A percentile compares a stretch with the other conserved stretches of the same genome.
Conservation (phyloP, 1,139 yeast species). For the Saccharomycopsis phalli region DNA sequence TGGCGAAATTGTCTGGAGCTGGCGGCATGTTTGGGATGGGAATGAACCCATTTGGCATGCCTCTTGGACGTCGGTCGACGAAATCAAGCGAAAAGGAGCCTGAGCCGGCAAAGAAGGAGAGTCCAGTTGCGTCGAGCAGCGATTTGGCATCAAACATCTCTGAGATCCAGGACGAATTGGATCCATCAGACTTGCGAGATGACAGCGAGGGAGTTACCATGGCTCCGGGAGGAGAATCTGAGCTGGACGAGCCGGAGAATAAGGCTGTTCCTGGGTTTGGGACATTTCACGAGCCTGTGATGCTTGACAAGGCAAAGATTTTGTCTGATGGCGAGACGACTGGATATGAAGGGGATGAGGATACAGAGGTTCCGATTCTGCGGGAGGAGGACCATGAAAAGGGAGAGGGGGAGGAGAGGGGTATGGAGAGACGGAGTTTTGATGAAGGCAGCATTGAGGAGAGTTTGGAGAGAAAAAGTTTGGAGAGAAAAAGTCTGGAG, state of each 20-base stretch:
- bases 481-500: no score
- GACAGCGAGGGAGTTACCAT: conserved; percentile 12
- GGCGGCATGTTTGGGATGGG: conserved; percentile 84
- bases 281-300: conserved; percentile 1
- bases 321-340: conserved; percentile 28
- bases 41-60: conserved; percentile 41
- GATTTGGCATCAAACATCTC: conserved; percentile 12
- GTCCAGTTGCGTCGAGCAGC: conserved; percentile 9
- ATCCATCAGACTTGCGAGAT: conserved; percentile 11
- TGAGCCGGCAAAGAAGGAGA: conserved; percentile 20
- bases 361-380: conserved; percentile 28
- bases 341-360: conserved; percentile 47
- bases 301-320: conserved; percentile 17
- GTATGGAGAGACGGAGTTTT: no score
- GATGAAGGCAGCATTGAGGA: no score
- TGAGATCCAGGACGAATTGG: conserved; percentile 15
- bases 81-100: conserved; percentile 20
- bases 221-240: conserved; percentile 15
- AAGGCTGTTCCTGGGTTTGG: neutral
- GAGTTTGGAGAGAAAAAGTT: no score
- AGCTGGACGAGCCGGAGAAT: conserved; percentile 2
- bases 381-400: no score
- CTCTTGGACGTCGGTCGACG: conserved; percentile 24
- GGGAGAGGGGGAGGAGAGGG: no score
- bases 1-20: conserved; percentile 93